A percentile compares a stretch with the other conserved stretches of the same genome.
Evolutionary conservation across 306 rosid species (phyloP).

Genomic region (Corylus heterophylla): DNA sequence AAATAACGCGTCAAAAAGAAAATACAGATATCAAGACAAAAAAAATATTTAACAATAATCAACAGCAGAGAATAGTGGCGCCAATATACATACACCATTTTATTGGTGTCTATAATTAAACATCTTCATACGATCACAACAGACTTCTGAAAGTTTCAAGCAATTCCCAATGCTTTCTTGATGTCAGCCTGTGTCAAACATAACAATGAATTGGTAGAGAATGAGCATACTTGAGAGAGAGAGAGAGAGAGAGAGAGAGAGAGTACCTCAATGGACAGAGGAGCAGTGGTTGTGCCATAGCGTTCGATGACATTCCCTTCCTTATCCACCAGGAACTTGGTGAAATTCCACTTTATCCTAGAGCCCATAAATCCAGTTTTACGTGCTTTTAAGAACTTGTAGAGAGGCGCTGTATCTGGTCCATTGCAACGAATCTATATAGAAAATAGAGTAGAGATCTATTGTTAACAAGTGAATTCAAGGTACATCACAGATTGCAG

Average conservation of each 20-base stretch:
- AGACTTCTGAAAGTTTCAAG: constrained; percentile 31
- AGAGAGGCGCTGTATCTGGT: constrained; percentile 58
- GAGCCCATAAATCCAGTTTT: constrained; percentile 64
- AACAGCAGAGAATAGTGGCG: not conserved
- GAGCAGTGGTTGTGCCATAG: constrained; percentile 65
- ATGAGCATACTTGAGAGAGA: constrained; percentile 7
- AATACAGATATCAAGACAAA: not conserved
- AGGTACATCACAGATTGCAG: not conserved
- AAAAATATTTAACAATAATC: not conserved
- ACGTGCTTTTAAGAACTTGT: constrained; percentile 69
- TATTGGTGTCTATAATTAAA: not conserved
- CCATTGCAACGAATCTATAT: constrained; percentile 80
- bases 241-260: constrained; percentile 9
- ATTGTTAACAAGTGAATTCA: constrained; percentile 18
- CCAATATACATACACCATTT: not conserved
- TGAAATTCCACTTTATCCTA: constrained; percentile 93
- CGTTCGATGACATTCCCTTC: constrained; percentile 70
- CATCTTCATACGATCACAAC: not conserved
- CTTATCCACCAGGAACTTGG: constrained; percentile 76
- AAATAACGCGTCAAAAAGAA: not conserved
- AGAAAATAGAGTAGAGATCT: not conserved
- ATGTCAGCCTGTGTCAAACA: constrained; percentile 59
- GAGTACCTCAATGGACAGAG: constrained; percentile 67
- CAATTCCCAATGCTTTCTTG: constrained; percentile 75
- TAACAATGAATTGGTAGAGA: not conserved